Evolutionary conservation across 2,329 filamentous ascomycete genomes (phyloP), one percentile per base, ranked within the genome.

Genomic region (Phaeosphaeriaceae sp.): DNA sequence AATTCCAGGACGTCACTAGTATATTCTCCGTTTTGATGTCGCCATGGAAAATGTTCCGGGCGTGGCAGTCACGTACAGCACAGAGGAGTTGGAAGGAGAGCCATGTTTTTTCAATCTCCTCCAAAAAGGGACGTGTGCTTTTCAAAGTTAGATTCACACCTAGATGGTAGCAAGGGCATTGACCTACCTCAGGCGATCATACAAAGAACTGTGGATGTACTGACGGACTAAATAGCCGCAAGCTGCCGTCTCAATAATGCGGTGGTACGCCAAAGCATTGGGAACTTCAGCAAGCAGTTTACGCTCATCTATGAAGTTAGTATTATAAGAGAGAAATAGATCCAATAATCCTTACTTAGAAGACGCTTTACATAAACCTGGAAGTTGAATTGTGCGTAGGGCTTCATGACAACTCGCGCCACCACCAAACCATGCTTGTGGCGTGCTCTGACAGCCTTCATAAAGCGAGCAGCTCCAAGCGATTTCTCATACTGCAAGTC

Each of bases 101-200:
- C 94, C 94, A 99, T 77, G 96, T 97, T 81, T 97, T 97, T 74
- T 99, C 94, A 58, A 99, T 94, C 59, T 96, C 90, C 74, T 99
- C 95, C 8, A 97, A 80, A 63, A 99, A 99, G 0, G 94, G 95
- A 6, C 95, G 86, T 7, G 94, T 99, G 74, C 94, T 96, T 50
- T 13, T 26, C 17, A 20, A 26, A 11, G 57, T 76, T 50, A 76
- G 68, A 16, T 5, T 17, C 2, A 9, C 29, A 7, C 6, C 15
- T 16, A 40, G 8, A 2, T 33, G 13, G 28, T 26, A 30, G n/a
- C 12, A 11, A 42, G 13, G 5, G 33, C 7, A 3, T 30, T 60
- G 7, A 11, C 23, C 49, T 72, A 82, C 79, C 80, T 85, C 74
- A 99, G 86, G 45, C 94, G 89, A 76, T 99, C 94, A 76, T 99